A percentile compares a stretch with the other conserved stretches of the same genome.
These are phyloP conservation scores for Nephelium lappaceum DNA, from an alignment of 345 rosid species.

Conservation along the genomic window DNA sequence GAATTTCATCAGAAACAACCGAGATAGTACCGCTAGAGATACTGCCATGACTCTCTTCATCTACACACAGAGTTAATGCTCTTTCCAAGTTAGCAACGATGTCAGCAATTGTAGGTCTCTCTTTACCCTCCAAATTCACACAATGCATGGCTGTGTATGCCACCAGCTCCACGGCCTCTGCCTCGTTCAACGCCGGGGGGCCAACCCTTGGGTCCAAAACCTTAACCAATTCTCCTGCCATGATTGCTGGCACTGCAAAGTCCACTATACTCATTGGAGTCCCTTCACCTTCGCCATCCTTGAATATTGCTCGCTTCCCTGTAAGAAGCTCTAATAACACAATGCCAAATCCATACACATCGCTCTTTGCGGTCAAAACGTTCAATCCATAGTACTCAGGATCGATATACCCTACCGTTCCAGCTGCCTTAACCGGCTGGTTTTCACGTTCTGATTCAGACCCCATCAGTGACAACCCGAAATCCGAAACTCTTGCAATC, in stretches of 20 bases:
- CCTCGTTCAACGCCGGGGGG: constrained; percentile 52
- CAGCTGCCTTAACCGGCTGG: constrained; percentile 71
- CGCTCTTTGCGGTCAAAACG: constrained; percentile 80
- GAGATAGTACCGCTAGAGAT: constrained; percentile 65
- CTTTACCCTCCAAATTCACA: constrained; percentile 70
- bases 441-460: constrained; percentile 49
- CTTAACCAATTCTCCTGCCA: constrained; percentile 41
- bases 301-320: constrained; percentile 74
- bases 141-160: constrained; percentile 79
- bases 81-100: constrained; percentile 72
- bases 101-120: constrained; percentile 67
- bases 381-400: constrained; percentile 90
- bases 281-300: constrained; percentile 42
- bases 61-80: constrained; percentile 55
- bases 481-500: constrained; percentile 86
- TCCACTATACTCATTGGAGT: constrained; percentile 66
- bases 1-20: constrained; percentile 51
- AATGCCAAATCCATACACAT: constrained; percentile 88
- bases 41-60: constrained; percentile 69
- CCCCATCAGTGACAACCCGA: constrained; percentile 76
- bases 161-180: constrained; percentile 85
- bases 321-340: constrained; percentile 79
- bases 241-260: constrained; percentile 61
- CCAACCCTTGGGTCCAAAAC: constrained; percentile 71
- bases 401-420: constrained; percentile 90